These are phyloP conservation scores for Pistacia vera DNA, from an alignment of 345 rosid genomes.

Conservation along the genomic window DNA sequence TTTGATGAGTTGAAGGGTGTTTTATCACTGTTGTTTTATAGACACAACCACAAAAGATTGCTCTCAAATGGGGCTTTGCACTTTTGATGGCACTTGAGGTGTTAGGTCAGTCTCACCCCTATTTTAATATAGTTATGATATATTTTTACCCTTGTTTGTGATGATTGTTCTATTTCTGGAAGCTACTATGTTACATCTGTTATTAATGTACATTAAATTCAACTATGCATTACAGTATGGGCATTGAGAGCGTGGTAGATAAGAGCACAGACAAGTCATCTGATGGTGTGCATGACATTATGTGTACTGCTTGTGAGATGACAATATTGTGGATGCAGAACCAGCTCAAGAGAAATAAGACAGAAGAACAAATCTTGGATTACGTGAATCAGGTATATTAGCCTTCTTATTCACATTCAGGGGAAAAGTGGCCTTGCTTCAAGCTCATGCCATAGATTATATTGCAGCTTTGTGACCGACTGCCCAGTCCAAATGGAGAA, in stretches of 20 bases:
- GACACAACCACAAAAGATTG: constrained; percentile 80
- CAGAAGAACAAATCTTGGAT: constrained; percentile 67
- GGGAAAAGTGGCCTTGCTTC: constrained; percentile 3
- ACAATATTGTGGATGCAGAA: constrained; percentile 91
- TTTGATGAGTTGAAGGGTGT: constrained; percentile 1
- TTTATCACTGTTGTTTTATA: constrained; percentile 20
- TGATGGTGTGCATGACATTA: constrained; percentile 44
- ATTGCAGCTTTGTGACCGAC: constrained; percentile 71
- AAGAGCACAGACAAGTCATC: constrained; percentile 41
- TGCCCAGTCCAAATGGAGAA: constrained; percentile 87
- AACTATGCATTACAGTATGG: constrained; percentile 46
- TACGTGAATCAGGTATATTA: constrained; percentile 66
- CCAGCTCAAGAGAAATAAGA: constrained; percentile 60
- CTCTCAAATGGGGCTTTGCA: constrained; percentile 80
- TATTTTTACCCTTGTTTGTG: not conserved
- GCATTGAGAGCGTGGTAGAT: constrained; percentile 61
- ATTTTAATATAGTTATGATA: not conserved
- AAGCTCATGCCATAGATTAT: constrained; percentile 19
- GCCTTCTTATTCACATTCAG: not conserved
- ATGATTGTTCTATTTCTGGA: not conserved
- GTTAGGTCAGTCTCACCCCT: constrained; percentile 50
- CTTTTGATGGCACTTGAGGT: constrained; percentile 67
- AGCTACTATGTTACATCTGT: not conserved
- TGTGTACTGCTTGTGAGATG: constrained; percentile 85
- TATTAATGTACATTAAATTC: constrained; percentile 2